Evolutionary conservation across 495 filamentous ascomycete species (phyloP), one percentile per base, ranked within the genome.

Genomic region (Daldinia caldariorum): DNA sequence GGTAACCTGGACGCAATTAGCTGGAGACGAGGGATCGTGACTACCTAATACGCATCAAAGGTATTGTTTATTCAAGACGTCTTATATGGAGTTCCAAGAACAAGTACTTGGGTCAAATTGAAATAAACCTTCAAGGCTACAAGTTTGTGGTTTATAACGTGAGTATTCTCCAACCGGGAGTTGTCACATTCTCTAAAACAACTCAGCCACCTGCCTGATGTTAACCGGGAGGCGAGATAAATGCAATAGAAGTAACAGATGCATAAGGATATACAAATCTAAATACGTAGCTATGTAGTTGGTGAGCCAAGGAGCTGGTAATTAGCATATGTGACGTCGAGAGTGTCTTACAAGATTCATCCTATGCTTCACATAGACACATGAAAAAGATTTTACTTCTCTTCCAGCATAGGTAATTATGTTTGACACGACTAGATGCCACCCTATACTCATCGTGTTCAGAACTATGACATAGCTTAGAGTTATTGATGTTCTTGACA

Each of bases 231-330:
- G 74, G 87, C 92, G 54, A 87, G 86, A 20, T 81, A 86, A 43
- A 86, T 89, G 56, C 76, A 97, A 35, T 91, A 92, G 66, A 81
- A 83, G 56, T 86, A 90, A 62, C 74, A 83, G 26, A 83, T 88
- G 74, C 94, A 93, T 74, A 86, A 89, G 58, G 88, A 90, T 54
- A 79, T 81, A 16, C 86, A 87, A 47, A 90, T 93, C 73, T 88
- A 91, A 62, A 89, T 97, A 68, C 97, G 92, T 77, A 89, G 91
- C 13, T 91, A 97, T 13, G 88, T 96, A 31, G 94, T 58, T 85
- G 83, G n/a, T 80, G 84, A 20, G 84, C 76, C 74, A 89, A 41
- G 74, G 64, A 58, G 63, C 62, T 54, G 26, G 87, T 71, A 79
- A 80, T 45, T 80, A 86, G 85, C 63, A 79, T 86, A 39, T 75